Evolutionary conservation across 2,329 filamentous ascomycete species (phyloP).

Genomic region (Didymella segeticola): DNA sequence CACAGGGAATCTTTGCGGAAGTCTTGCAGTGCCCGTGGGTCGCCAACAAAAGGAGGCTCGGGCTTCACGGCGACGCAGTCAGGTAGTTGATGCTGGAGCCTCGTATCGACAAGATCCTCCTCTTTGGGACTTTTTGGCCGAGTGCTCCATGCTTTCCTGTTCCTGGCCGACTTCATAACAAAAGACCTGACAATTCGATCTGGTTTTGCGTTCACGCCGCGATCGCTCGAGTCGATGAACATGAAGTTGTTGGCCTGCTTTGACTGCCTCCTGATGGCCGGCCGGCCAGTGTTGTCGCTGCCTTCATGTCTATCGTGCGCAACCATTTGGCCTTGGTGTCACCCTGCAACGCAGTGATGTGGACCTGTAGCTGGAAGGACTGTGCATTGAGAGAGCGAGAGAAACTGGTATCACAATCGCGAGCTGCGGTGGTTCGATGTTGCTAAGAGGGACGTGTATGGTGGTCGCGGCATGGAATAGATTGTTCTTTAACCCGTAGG

Average conservation of each 20-base stretch:
- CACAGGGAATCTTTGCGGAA: slow-evolving; percentile 7
- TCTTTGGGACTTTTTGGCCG: slow-evolving; percentile 33
- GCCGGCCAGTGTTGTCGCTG: neutral
- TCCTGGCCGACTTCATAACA: slow-evolving; percentile 46
- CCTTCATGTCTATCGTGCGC: slow-evolving; percentile 13
- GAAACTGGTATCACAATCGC: slow-evolving; percentile 5
- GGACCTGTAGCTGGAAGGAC: slow-evolving; percentile 12
- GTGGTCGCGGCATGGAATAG: slow-evolving; percentile 16
- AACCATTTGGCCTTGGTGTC: slow-evolving; percentile 19
- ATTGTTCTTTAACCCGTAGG: slow-evolving; percentile 26
- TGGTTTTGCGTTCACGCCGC: slow-evolving; percentile 40
- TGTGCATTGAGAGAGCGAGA: slow-evolving; percentile 8
- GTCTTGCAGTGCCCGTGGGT: neutral
- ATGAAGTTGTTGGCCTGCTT: slow-evolving; percentile 38
- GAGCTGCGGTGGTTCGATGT: slow-evolving; percentile 9
- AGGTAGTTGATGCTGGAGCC: neutral
- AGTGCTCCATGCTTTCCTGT: slow-evolving; percentile 43
- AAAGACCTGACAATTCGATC: slow-evolving; percentile 43
- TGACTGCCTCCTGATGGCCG: slow-evolving; percentile 11
- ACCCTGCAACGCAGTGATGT: slow-evolving; percentile 1
- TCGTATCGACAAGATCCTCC: slow-evolving; percentile 7
- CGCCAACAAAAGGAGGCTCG: neutral
- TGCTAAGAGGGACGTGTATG: slow-evolving; percentile 21
- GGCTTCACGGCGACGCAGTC: neutral
- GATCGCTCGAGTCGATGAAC: slow-evolving; percentile 44